A percentile compares a stretch with the other conserved stretches of the same genome.
Evolutionary conservation across 108 stramenopile species (phyloP).

Genomic region (Seminavis robusta): DNA sequence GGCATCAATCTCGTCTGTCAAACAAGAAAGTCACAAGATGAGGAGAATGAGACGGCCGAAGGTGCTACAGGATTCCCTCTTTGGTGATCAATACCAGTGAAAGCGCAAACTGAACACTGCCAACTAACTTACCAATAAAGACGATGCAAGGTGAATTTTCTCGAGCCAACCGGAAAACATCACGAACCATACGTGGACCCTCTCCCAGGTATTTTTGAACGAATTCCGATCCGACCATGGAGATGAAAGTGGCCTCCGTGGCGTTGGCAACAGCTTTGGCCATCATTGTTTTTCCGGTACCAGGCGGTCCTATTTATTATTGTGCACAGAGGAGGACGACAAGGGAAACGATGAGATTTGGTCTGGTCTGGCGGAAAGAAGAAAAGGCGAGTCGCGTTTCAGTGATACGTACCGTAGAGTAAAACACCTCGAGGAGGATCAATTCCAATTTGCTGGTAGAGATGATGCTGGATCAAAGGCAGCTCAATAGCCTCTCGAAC

Average conservation of each 20-base stretch:
- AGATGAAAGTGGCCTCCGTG: conserved; percentile 97
- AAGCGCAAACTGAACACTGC: too few species aligned
- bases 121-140: conserved; percentile 99
- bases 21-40: too few species aligned
- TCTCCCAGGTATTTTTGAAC: conserved; percentile 99
- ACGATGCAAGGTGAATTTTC: conserved; percentile 97
- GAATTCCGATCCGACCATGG: conserved; percentile 98
- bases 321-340: conserved; percentile 53
- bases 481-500: conserved; percentile 99
- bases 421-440: conserved; percentile 99
- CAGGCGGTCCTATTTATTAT: too few species aligned
- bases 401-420: too few species aligned
- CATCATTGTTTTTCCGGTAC: conserved; percentile 99
- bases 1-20: conserved; percentile 99
- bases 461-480: conserved; percentile 95
- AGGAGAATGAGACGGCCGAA: too few species aligned
- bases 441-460: conserved; percentile 99
- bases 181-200: conserved; percentile 99
- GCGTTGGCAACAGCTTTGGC: conserved; percentile 99
- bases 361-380: conserved; percentile 23
- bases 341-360: background rate
- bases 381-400: too few species aligned
- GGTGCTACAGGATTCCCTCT: too few species aligned
- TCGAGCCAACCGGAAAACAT: conserved; percentile 98
- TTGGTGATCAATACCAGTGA: too few species aligned